Base-by-base conservation (phyloP, 2,329 filamentous ascomycete species). In the Xylariaceae sp. region DNA sequence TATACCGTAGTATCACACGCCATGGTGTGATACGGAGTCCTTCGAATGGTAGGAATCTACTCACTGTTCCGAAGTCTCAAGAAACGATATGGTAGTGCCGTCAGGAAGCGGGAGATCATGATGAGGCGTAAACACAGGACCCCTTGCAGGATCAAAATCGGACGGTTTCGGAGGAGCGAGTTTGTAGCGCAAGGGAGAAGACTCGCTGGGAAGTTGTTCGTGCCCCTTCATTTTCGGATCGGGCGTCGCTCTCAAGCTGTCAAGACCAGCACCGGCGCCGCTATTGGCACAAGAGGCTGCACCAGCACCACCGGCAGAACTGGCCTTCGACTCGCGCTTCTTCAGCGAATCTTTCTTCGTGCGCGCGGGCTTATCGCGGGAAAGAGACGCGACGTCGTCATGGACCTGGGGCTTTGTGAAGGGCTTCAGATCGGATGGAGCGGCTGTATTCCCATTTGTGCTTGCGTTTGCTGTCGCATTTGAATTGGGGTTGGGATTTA, bases 271-370 rank as follows among this genome's bases (percentile, higher is more conserved):
- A 35, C 35, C 45, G 9, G 50, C 51, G 15, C 49, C 49, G 9
- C 13, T 47, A 18, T 18, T 18, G 35, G 13, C 13, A n/a, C 53
- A 30, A 2, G 30, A 7, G 2, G 30, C 47, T 5, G n/a, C 58
- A 3, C 52, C 54, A 15, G 5, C 18, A 35, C 51, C 56, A 30
- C 34, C 57, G 17, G 11, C 13, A 48, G 15, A 18, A 42, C 66
- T 74, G 35, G 66, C 79, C 66, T 86, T 87, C 56, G 84, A 80
- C 71, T 88, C 86, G 51, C 85, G 82, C 74, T 88, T 88, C 76
- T 88, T 88, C 37, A 86, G 74, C 1, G 84, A 80, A 57, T 88
- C 86, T 70, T 88, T 88, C 73, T 88, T 88, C 17, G 78, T 74
- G 37, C 84, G 76, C 11, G 74, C 68, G 42, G 78, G 76, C 64